Base-by-base conservation (phyloP, 495 filamentous ascomycete genomes). In the Lophiostoma macrostomum region DNA sequence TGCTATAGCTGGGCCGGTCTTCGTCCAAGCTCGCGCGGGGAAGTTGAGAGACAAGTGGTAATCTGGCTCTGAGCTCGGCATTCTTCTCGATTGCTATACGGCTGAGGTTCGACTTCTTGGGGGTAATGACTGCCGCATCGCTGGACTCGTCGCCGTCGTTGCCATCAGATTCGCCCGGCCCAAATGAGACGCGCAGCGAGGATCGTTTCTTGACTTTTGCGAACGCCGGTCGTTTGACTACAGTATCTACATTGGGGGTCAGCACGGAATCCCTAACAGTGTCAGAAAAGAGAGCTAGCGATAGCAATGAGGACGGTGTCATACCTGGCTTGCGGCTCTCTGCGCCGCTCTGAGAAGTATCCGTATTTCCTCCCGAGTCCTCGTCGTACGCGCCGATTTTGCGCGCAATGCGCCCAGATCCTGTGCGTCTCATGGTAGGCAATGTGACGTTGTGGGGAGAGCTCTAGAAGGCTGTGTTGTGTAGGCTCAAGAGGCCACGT, bases 1-100 rank as follows among this genome's bases (percentile, higher is more conserved):
- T 83, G 67, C 78, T 93, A 69, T 98, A 98, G 51, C 76, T 87
- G 3, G 90, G 91, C 37, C 84, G 74, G 36, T 91, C 86, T 29
- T 86, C 81, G 30, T 81, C 79, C 22, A 76, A 74, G 8, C 72
- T 73, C 4, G 30, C 19, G 80, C 74, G 19, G 83, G 77, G 30
- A 81, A 68, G 67, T 11, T 74, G 70, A 42, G 73, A 62, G 5
- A 65, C 65, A 41, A 69, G 67, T 34, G 77, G 64, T 56, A 69
- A 69, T 45, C 68, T 65, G 32, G 74, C 66, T 59, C 78, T 80
- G 49, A 79, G 81, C 5, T 80, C 65, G 1, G 87, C 79, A 69
- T 82, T 91, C 48, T 81, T 83, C 62, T 93, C 86, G 8, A 88
- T 71, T 0, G 82, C 82, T 48, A 83, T 76, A 37, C 86, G 76